Conservation (phyloP, 176 grass and related monocot genomes). For the Cenchrus purpureus region DNA sequence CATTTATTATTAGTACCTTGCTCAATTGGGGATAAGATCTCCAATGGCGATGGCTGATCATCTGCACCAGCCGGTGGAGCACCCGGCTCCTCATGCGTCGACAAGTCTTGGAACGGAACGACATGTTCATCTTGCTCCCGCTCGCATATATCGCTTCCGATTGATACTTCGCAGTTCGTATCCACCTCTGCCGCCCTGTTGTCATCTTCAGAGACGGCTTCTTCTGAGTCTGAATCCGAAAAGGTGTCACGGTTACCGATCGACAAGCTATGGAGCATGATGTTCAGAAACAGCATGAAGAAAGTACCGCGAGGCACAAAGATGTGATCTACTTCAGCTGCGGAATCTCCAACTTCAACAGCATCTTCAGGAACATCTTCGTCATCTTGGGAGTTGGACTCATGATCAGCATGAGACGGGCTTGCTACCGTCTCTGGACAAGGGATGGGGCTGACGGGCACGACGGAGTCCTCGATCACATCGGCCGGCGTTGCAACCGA, state of each 20-base stretch:
- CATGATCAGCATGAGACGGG: constrained; percentile 13
- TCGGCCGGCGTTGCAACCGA: background rate
- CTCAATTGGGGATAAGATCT: constrained; percentile 16
- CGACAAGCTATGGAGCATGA: background rate
- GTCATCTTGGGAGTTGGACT: background rate
- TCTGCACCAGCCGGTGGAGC: constrained; percentile 22
- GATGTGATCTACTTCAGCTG: constrained; percentile 24
- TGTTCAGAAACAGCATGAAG: background rate
- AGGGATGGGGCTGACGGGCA: constrained; percentile 6
- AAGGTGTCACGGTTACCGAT: background rate
- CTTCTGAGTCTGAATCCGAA: constrained; percentile 17
- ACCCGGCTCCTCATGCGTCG: constrained; percentile 12
- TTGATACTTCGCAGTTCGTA: constrained; percentile 65
- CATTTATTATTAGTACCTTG: constrained; percentile 45
- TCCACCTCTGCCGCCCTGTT: constrained; percentile 56
- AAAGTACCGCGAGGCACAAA: constrained; percentile 42
- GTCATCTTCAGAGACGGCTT: constrained; percentile 56
- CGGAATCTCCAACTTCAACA: constrained; percentile 6
- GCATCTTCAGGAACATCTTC: constrained; percentile 35
- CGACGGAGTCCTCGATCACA: constrained; percentile 21
- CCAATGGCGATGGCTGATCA: constrained; percentile 36
- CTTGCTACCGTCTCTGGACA: background rate
- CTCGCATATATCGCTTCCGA: constrained; percentile 81
- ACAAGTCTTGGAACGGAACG: constrained; percentile 42
- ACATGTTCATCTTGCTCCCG: constrained; percentile 47